A percentile compares a stretch with the other conserved stretches of the same genome.
phyloP scores from a whole-genome alignment of 352 stramenopile species.

The Phytopythium chamaehyphon region DNA sequence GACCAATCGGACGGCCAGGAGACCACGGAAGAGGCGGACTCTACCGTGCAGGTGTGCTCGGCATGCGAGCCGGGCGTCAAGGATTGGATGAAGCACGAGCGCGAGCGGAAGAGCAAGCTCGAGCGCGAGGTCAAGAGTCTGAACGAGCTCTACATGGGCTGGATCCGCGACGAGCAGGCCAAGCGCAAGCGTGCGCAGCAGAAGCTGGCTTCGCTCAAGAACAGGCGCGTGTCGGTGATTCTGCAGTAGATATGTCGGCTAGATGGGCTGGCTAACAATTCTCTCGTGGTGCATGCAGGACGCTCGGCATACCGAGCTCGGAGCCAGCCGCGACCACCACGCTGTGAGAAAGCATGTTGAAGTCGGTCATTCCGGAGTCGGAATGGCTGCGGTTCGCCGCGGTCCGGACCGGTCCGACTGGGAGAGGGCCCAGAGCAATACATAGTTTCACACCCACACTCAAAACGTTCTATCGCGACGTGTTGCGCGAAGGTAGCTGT shows the following conservation, averaged over 20 bases:
- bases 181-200: constrained; percentile 69
- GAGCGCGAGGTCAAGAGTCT: constrained; percentile 79
- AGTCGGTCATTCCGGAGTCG: not conserved
- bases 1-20: constrained; percentile 18
- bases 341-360: too few relatives aligned
- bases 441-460: too few relatives aligned
- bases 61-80: constrained; percentile 46
- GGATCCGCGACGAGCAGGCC: constrained; percentile 76
- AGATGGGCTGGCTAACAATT: too few relatives aligned
- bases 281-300: not conserved
- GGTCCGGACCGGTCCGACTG: too few relatives aligned
- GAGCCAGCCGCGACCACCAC: too few relatives aligned
- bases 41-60: not conserved
- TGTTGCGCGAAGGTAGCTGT: too few relatives aligned
- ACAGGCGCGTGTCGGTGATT: constrained; percentile 8
- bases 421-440: too few relatives aligned
- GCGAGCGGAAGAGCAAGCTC: constrained; percentile 64
- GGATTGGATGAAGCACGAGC: constrained; percentile 65
- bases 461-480: too few relatives aligned
- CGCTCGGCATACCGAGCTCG: not conserved
- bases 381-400: not conserved
- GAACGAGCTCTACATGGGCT: constrained; percentile 81
- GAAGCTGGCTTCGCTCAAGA: constrained; percentile 43
- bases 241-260: too few relatives aligned
- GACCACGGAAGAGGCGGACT: constrained; percentile 5